phyloP scores from a whole-genome alignment of 352 stramenopile genomes.

The Phytophthora niederhauseri region DNA sequence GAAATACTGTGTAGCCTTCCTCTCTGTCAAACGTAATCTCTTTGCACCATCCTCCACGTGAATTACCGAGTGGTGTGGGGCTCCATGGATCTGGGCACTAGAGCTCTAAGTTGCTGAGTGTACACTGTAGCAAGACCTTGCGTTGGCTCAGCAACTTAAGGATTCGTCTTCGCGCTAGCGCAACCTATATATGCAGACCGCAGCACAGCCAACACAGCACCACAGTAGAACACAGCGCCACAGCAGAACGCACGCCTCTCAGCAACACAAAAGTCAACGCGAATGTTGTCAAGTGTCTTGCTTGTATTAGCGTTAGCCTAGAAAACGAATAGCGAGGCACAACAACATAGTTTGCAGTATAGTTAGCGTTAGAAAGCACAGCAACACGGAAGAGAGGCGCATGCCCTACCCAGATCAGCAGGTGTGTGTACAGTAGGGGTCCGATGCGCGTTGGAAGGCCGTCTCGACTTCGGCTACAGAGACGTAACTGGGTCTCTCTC shows the following conservation, averaged over 20 bases:
- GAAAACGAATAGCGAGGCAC: not conserved
- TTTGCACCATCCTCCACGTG: constrained; percentile 12
- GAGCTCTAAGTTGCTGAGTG: no score
- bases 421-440: no score
- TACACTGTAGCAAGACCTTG: not conserved
- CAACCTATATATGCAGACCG: no score
- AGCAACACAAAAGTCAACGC: not conserved
- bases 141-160: not conserved
- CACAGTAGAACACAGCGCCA: not conserved
- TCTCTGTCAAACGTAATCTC: constrained; percentile 4
- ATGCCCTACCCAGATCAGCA: no score
- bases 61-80: not conserved
- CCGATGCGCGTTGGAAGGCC: no score
- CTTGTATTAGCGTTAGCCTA: constrained; percentile 1
- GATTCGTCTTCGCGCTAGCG: no score
- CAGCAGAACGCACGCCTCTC: not conserved
- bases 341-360: not conserved
- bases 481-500: no score
- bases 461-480: no score
- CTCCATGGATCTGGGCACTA: not conserved
- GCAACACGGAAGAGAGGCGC: not conserved
- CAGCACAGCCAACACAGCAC: not conserved
- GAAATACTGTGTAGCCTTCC: constrained; percentile 12
- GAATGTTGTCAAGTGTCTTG: not conserved
- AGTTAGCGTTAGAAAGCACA: not conserved